These are phyloP conservation scores for Trypanosoma rangeli DNA, from an alignment of 208 protist species.

Conservation along the genomic window DNA sequence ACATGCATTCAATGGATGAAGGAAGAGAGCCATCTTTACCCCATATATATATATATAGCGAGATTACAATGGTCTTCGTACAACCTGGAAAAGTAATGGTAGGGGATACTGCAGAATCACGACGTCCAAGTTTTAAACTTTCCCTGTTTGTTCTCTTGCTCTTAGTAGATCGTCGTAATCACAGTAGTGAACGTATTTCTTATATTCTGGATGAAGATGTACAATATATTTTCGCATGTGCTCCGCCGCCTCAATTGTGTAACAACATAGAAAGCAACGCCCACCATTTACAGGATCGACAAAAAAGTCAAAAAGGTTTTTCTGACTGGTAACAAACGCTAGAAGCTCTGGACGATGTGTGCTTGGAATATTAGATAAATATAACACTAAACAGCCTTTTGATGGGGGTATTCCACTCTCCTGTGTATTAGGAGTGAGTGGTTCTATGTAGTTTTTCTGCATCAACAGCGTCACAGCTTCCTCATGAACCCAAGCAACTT, in stretches of 20 bases:
- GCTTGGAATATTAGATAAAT: constrained; percentile 7
- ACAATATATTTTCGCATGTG: constrained; percentile 34
- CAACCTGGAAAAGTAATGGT: neutral
- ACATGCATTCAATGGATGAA: too few relatives aligned
- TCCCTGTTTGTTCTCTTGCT: constrained; percentile 28
- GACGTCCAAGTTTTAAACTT: neutral
- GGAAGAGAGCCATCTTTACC: too few relatives aligned
- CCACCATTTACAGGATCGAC: constrained; percentile 72
- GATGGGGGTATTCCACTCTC: neutral
- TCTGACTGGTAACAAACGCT: neutral
- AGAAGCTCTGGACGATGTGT: constrained; percentile 9
- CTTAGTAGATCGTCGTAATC: constrained; percentile 40
- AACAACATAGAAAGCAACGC: constrained; percentile 56
- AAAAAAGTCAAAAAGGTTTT: constrained; percentile 30
- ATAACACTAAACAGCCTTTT: constrained; percentile 15
- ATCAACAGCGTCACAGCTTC: constrained; percentile 29
- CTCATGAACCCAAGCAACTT: constrained; percentile 73
- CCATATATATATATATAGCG: neutral
- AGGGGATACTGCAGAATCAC: neutral
- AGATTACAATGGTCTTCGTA: neutral
- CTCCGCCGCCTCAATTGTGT: constrained; percentile 41
- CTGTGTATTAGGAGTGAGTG: neutral
- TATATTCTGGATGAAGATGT: constrained; percentile 27
- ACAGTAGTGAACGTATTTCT: constrained; percentile 53
- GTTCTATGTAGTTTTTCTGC: constrained; percentile 50